These are phyloP conservation scores for Blastocystis sp. DNA, from an alignment of 352 stramenopile species.

Conservation along the genomic window DNA sequence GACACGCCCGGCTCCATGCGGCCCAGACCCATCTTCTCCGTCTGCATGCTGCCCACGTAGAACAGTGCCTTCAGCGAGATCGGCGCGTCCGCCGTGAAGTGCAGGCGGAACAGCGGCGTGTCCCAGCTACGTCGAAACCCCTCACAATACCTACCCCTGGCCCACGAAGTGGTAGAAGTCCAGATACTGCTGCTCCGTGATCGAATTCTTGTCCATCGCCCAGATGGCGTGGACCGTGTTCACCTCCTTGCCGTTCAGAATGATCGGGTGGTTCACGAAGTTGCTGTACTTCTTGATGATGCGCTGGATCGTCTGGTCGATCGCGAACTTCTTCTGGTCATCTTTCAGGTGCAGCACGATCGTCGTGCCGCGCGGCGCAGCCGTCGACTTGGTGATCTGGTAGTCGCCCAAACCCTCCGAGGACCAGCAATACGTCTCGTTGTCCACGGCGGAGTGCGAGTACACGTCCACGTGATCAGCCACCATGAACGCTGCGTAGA, in stretches of 20 bases:
- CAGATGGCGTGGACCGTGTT: conserved; percentile 96
- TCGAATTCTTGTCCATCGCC: conserved; percentile 82
- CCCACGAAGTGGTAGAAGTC: conserved; percentile 93
- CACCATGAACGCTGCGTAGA: conserved; percentile 99
- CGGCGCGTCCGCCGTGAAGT: conserved; percentile 93
- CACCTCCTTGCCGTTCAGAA: conserved; percentile 85
- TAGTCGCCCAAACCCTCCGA: conserved; percentile 72
- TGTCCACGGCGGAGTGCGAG: conserved; percentile 60
- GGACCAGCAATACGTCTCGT: conserved; percentile 65
- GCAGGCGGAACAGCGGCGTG: conserved; percentile 79
- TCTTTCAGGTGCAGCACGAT: conserved; percentile 95
- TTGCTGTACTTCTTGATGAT: conserved; percentile 98
- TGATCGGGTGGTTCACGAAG: conserved; percentile 96
- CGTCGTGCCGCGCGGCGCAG: conserved; percentile 77
- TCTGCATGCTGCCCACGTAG: conserved; percentile 77
- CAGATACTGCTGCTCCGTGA: conserved; percentile 87
- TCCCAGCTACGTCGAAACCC: conserved; percentile 65
- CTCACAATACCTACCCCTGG: conserved; percentile 70
- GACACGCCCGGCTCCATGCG: conserved; percentile 87
- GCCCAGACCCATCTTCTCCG: conserved; percentile 78
- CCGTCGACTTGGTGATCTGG: conserved; percentile 65
- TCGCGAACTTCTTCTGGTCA: conserved; percentile 80
- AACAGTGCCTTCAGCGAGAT: conserved; percentile 91
- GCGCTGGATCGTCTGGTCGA: conserved; percentile 75
- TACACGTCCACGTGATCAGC: conserved; percentile 83